Evolutionary conservation across 148 eudicot genomes (phyloP).

Genomic region (Rhododendron kiyosumense): DNA sequence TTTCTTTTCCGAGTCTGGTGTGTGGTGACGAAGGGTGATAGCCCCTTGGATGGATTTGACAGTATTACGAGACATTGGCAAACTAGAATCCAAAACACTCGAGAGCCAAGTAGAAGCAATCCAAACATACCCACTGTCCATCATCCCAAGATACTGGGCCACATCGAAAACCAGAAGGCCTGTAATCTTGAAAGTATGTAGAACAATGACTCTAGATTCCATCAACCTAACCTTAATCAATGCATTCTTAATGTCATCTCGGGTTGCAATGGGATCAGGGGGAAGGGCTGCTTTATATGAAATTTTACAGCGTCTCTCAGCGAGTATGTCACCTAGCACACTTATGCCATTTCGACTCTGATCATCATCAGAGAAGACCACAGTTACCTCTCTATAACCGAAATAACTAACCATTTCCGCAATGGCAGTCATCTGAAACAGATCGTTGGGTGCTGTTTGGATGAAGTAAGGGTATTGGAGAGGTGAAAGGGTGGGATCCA

Average conservation of each 20-base stretch:
- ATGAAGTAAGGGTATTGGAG: slow-evolving; percentile 51
- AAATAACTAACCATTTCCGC: slow-evolving; percentile 39
- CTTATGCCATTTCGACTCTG: slow-evolving; percentile 31
- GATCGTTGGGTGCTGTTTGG: slow-evolving; percentile 47
- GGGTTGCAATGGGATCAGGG: slow-evolving; percentile 18
- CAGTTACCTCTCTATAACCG: slow-evolving; percentile 36
- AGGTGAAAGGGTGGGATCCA: slow-evolving; percentile 45
- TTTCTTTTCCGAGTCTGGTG: slow-evolving; percentile 44
- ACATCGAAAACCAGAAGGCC: slow-evolving; percentile 50
- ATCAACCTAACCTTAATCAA: slow-evolving; percentile 26
- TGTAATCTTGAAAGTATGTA: slow-evolving; percentile 22
- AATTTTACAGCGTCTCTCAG: slow-evolving; percentile 38
- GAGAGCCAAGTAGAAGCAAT: slow-evolving; percentile 76
- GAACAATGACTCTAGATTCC: slow-evolving; percentile 50
- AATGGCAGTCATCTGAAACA: slow-evolving; percentile 42
- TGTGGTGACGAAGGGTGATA: slow-evolving; percentile 55
- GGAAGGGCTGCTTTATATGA: slow-evolving; percentile 43
- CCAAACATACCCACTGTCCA: slow-evolving; percentile 71
- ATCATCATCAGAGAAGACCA: slow-evolving; percentile 40
- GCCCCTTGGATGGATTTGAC: slow-evolving; percentile 39
- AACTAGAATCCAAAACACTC: slow-evolving; percentile 43
- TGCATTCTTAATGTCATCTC: slow-evolving; percentile 11
- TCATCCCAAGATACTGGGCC: slow-evolving; percentile 65
- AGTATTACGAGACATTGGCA: slow-evolving; percentile 5
- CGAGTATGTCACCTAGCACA: slow-evolving; percentile 34